A percentile compares a stretch with the other conserved stretches of the same genome.
Evolutionary conservation across 169 alveolate genomes (phyloP).

Genomic region (Plasmodium knowlesi): DNA sequence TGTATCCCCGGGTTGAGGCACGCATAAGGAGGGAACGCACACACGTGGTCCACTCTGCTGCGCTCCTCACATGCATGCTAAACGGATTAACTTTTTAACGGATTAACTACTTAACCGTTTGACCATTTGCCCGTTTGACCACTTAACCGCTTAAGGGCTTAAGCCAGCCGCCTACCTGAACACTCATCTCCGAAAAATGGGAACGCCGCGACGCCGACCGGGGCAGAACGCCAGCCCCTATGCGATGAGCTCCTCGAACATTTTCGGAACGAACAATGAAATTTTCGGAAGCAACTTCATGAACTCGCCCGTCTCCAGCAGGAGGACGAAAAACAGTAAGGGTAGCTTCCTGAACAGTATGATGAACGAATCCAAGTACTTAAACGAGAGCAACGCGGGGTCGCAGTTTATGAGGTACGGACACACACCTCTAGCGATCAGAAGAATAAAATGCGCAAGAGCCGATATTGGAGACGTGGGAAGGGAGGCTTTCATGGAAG

Average conservation of each 20-base stretch:
- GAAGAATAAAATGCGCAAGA: slow-evolving; percentile 88
- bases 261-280: slow-evolving; percentile 56
- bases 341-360: slow-evolving; percentile 63
- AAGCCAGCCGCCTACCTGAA: background rate
- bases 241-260: slow-evolving; percentile 47
- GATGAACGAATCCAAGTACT: slow-evolving; percentile 64
- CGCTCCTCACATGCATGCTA: background rate
- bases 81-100: background rate
- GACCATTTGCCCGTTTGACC: too few relatives aligned
- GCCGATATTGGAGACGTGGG: slow-evolving; percentile 91
- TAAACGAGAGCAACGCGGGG: slow-evolving; percentile 73
- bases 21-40: background rate
- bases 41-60: background rate
- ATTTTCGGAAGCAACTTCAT: slow-evolving; percentile 61
- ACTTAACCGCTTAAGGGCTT: background rate
- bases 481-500: slow-evolving; percentile 87
- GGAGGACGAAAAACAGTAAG: slow-evolving; percentile 61
- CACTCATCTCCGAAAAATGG: slow-evolving; percentile 9
- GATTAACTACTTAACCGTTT: background rate
- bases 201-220: slow-evolving; percentile 60
- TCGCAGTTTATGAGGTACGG: slow-evolving; percentile 86
- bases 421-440: slow-evolving; percentile 86
- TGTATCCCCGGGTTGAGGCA: background rate
- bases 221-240: slow-evolving; percentile 59
- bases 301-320: slow-evolving; percentile 67